Percentiles rank a stretch among this genome's conserved stretches.
Evolutionary conservation across 192 early-diverging fungal species (phyloP).

Genomic region (Umbelopsis ramanniana): DNA sequence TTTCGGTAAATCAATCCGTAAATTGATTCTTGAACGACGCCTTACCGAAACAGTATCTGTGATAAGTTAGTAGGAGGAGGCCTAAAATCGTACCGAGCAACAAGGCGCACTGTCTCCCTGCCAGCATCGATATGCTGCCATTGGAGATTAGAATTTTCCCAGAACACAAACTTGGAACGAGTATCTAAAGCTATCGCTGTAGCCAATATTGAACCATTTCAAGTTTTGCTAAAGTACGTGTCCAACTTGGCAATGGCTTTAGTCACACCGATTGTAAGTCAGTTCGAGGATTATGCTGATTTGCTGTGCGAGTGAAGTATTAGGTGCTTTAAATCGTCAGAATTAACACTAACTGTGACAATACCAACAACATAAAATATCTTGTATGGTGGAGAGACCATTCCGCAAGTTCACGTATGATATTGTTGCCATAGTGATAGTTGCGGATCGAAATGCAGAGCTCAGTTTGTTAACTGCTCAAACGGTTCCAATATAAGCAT

Average conservation of each 20-base stretch:
- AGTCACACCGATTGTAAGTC: background rate
- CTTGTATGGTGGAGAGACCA: background rate
- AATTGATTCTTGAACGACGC: background rate
- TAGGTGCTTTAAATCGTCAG: background rate
- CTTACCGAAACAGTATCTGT: background rate
- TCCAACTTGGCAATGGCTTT: background rate
- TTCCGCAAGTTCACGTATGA: background rate
- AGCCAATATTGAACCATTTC: background rate
- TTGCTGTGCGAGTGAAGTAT: background rate
- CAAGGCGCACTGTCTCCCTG: background rate
- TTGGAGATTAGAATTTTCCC: background rate
- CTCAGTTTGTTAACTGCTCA: background rate
- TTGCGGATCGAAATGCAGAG: background rate
- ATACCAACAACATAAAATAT: background rate
- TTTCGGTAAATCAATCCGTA: background rate
- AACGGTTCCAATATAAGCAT: background rate
- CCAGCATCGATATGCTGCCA: background rate
- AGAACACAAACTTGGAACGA: background rate
- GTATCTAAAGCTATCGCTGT: background rate
- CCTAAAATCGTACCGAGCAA: background rate
- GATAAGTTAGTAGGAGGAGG: background rate
- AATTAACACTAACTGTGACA: background rate
- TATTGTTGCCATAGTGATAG: background rate
- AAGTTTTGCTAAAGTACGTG: background rate
- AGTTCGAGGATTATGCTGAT: background rate